Base-by-base conservation (phyloP, 2,329 filamentous ascomycete genomes). In the Emergomyces orientalis region DNA sequence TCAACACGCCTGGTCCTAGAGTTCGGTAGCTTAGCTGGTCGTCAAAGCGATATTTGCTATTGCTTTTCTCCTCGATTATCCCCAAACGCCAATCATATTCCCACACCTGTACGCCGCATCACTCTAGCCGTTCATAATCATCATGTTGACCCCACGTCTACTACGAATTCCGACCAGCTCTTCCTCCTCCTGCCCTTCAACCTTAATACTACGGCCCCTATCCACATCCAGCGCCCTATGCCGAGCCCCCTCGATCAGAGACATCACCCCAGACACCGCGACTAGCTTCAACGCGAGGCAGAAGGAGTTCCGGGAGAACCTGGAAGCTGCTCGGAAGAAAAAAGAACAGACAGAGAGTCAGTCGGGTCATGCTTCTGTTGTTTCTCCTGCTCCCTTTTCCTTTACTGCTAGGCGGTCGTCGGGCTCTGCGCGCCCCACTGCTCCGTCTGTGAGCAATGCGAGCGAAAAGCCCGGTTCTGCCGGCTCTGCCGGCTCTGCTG, bases 311-410 rank as follows among this genome's bases (percentile, higher is more conserved):
- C 89, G 94, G 74, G 87, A 92, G 77, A 85, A 89, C 75, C 80
- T 96, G 71, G 84, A 86, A 70, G 84, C 88, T 77, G 86, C 86
- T 74, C 86, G 89, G 78, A 89, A 88, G 80, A 82, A 81, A 76
- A 89, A 89, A 79, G 85, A 88, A 77, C 81, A 86, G 81, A 87
- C 90, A 87, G 89, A 91, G 83, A 92, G 91, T 96, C 78, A 84
- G 86, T 88, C 75, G 72, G 73, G 78, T 76, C 76, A 79, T 74
- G 72, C 75, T 72, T 73, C 76, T 75, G 71, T 76, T 71, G 72
- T 76, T 71, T 79, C 77, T 73, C 71, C 74, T 68, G 74, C 74
- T 70, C 66, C 71, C 67, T 69, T 69, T 73, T 67, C 70, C 67
- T 65, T 62, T 69, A 69, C 73, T 71, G 75, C 73, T 74, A 72